Evolutionary conservation across 2,329 filamentous ascomycete species (phyloP).

Genomic region (Ramularia collo-cygni): DNA sequence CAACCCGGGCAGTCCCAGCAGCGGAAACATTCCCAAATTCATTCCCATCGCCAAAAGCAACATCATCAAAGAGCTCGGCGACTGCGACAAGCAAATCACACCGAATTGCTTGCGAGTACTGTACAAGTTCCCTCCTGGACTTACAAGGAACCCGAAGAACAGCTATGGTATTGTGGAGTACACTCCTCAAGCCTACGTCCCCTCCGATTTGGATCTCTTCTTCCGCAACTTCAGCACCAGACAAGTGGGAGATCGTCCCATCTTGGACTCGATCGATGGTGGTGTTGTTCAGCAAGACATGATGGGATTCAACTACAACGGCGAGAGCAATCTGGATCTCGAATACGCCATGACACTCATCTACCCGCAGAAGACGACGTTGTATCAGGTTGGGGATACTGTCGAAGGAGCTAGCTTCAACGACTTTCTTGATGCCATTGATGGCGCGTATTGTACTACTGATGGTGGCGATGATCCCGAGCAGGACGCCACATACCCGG

Average conservation of each 20-base stretch:
- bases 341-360: constrained; percentile 49
- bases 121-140: constrained; percentile 31
- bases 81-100: constrained; percentile 51
- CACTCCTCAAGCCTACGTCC: constrained; percentile 45
- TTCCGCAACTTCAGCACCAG: constrained; percentile 30
- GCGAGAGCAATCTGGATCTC: constrained; percentile 51
- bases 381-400: constrained; percentile 40
- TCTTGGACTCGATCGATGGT: constrained; percentile 22
- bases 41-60: constrained; percentile 9
- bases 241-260: constrained; percentile 28
- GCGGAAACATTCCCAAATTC: constrained; percentile 10
- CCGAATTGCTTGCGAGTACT: constrained; percentile 44
- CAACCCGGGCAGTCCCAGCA: constrained; percentile 6
- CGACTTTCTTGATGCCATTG: constrained; percentile 40
- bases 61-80: constrained; percentile 28
- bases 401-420: constrained; percentile 31
- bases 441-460: constrained; percentile 35
- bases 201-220: constrained; percentile 30
- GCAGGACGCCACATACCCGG: constrained; percentile 45
- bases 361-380: constrained; percentile 38
- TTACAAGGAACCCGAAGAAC: constrained; percentile 40
- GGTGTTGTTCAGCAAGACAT: constrained; percentile 36
- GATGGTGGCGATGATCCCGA: constrained; percentile 35
- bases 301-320: constrained; percentile 34
- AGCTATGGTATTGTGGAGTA: constrained; percentile 49